These are phyloP conservation scores for Phytomonas sp. DNA, from an alignment of 208 protist genomes.

Conservation along the genomic window DNA sequence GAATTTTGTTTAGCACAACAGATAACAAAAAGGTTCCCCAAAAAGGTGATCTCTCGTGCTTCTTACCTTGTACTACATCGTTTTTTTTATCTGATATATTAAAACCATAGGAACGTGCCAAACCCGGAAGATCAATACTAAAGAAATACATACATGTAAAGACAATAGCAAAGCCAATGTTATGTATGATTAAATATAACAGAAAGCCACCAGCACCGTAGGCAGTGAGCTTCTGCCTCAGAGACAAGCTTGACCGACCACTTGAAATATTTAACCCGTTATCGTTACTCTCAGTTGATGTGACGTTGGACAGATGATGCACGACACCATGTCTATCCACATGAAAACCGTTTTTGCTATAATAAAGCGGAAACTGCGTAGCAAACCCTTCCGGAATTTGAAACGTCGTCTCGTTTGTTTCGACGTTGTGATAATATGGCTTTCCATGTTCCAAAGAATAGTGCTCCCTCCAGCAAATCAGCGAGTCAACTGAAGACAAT, in stretches of 20 bases:
- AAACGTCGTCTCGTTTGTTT: conserved; percentile 45
- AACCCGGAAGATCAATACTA: conserved; percentile 50
- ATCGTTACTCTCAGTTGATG: background rate
- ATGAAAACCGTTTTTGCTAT: conserved; percentile 28
- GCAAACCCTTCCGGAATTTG: conserved; percentile 70
- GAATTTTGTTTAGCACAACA: conserved; percentile 77
- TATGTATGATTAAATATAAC: conserved; percentile 78
- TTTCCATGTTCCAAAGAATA: conserved; percentile 43
- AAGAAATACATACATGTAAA: conserved; percentile 72
- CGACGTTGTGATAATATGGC: conserved; percentile 76
- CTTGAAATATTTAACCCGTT: background rate
- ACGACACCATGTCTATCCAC: conserved; percentile 47
- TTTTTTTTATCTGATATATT: conserved; percentile 31
- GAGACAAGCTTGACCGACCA: conserved; percentile 16
- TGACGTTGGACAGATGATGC: conserved; percentile 12
- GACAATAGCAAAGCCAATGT: conserved; percentile 30
- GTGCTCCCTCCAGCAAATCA: conserved; percentile 65
- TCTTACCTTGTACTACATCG: conserved; percentile 12
- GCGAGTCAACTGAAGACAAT: conserved; percentile 34
- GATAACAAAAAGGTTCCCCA: conserved; percentile 54
- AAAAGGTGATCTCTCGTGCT: conserved; percentile 36
- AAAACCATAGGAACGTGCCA: conserved; percentile 64
- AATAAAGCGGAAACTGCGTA: conserved; percentile 61
- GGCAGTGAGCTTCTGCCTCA: conserved; percentile 59
- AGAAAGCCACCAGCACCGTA: conserved; percentile 74